Conservation (phyloP, 1,139 yeast species). For the Starmera stellimalicola region DNA sequence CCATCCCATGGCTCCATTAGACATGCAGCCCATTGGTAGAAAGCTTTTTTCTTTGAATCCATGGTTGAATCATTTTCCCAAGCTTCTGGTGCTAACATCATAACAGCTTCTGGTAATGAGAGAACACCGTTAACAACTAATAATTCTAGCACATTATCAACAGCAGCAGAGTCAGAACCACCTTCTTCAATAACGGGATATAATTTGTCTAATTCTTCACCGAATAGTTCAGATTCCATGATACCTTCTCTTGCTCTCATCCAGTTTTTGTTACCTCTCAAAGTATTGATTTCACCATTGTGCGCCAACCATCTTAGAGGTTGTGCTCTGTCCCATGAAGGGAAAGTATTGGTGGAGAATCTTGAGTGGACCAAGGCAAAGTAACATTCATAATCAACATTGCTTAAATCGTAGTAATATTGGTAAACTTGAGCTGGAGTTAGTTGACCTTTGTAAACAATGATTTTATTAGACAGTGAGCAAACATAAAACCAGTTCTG, state of each 20-base stretch:
- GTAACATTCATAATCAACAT: constrained; percentile 90
- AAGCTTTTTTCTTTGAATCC: constrained; percentile 88
- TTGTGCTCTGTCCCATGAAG: constrained; percentile 99
- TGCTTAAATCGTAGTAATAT: constrained; percentile 86
- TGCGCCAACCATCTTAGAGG: constrained; percentile 97
- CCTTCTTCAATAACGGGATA: constrained; percentile 97
- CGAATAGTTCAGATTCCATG: constrained; percentile 79
- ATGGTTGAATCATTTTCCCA: constrained; percentile 85
- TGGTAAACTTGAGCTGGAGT: constrained; percentile 95
- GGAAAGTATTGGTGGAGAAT: constrained; percentile 96
- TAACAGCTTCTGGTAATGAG: constrained; percentile 92
- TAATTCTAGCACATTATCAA: constrained; percentile 89
- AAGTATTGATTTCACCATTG: constrained; percentile 96
- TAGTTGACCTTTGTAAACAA: constrained; percentile 95
- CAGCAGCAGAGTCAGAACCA: constrained; percentile 98
- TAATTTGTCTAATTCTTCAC: constrained; percentile 82
- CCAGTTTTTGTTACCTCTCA: constrained; percentile 98
- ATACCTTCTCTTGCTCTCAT: constrained; percentile 99
- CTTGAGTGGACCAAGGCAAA: constrained; percentile 95
- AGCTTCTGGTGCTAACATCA: constrained; percentile 96
- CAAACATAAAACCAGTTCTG: constrained; percentile 98
- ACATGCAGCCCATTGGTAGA: constrained; percentile 99
- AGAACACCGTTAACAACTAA: constrained; percentile 86
- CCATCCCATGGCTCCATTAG: constrained; percentile 99
- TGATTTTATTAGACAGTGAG: constrained; percentile 79